Evolutionary conservation across 371 early-diverging fungal genomes (phyloP).

Genomic region (Mucor plumbeus): DNA sequence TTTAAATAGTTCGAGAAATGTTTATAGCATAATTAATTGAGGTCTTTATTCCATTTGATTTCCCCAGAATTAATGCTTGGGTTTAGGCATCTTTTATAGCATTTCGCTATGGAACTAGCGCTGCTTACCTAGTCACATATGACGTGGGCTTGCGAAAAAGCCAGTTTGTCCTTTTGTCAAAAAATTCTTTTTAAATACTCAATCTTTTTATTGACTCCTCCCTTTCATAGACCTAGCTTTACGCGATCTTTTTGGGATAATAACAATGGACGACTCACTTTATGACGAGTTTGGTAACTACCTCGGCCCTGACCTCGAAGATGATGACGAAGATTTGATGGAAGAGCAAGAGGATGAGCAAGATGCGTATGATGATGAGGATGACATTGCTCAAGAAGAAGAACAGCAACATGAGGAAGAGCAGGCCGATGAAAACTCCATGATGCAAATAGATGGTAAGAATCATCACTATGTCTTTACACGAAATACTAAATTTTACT

Average conservation of each 20-base stretch:
- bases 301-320: slow-evolving; percentile 91
- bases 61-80: too few species aligned
- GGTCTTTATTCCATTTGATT: too few species aligned
- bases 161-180: slow-evolving; percentile 6
- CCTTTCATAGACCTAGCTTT: slow-evolving; percentile 11
- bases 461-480: not conserved
- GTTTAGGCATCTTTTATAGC: not conserved
- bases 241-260: slow-evolving; percentile 13
- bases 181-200: not conserved
- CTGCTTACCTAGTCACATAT: slow-evolving; percentile 19
- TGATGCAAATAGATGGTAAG: slow-evolving; percentile 55
- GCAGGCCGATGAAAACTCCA: slow-evolving; percentile 27
- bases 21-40: too few species aligned
- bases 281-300: slow-evolving; percentile 99
- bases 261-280: slow-evolving; percentile 76
- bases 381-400: slow-evolving; percentile 51
- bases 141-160: slow-evolving; percentile 19
- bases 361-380: slow-evolving; percentile 50
- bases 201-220: not conserved
- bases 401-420: slow-evolving; percentile 25
- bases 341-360: slow-evolving; percentile 43
- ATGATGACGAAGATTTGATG: slow-evolving; percentile 47
- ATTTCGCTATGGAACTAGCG: not conserved
- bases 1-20: too few species aligned
- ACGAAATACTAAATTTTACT: not conserved